Conservation (phyloP, 768 basidiomycete species). For the Xerocomellus amylosporus region DNA sequence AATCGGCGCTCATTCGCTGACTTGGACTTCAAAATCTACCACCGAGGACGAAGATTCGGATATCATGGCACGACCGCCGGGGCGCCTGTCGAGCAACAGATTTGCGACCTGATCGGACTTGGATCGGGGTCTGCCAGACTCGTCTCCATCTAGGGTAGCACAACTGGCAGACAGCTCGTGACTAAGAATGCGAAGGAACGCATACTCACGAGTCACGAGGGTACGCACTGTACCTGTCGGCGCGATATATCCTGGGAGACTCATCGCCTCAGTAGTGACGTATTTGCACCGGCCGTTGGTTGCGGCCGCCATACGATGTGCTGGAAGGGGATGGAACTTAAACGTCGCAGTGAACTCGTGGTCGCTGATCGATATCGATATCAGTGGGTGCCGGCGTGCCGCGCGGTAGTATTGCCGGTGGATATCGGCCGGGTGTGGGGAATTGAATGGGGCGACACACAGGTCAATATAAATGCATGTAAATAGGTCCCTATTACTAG, state of each 20-base stretch:
- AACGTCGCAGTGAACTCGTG: neutral
- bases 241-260: neutral
- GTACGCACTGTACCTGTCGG: neutral
- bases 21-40: neutral
- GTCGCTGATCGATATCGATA: too few species aligned
- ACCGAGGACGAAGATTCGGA: neutral
- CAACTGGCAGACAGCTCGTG: neutral
- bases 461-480: neutral
- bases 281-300: neutral
- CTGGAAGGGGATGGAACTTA: neutral
- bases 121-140: neutral
- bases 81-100: neutral
- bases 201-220: neutral
- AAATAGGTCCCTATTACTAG: too few species aligned
- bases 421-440: neutral
- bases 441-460: neutral
- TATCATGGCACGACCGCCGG: neutral
- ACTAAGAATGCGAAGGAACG: neutral
- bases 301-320: neutral
- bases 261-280: neutral
- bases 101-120: neutral
- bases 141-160: neutral
- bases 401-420: too few species aligned
- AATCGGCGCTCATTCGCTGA: neutral
- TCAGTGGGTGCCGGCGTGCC: too few species aligned